phyloP scores from a whole-genome alignment of 2,329 filamentous ascomycete species.

The Dryadomyces quercivorus region DNA sequence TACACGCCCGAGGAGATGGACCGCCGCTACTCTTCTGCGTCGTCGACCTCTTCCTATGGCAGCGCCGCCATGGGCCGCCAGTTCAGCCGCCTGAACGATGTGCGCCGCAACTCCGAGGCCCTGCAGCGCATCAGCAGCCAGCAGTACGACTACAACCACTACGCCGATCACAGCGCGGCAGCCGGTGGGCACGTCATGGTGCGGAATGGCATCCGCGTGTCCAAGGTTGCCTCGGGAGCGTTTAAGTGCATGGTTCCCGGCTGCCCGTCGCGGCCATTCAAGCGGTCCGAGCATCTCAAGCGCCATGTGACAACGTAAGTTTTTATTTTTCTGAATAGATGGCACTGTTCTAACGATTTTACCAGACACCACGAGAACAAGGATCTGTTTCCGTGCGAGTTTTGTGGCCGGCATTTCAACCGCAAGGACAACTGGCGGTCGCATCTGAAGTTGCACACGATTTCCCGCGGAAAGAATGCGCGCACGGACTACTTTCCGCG shows the following conservation, averaged over 20 bases:
- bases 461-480: slow-evolving; percentile 17
- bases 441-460: slow-evolving; percentile 26
- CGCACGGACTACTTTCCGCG: slow-evolving; percentile 19
- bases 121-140: slow-evolving; percentile 3
- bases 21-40: slow-evolving; percentile 1
- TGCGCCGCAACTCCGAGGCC: slow-evolving; percentile 3
- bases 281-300: slow-evolving; percentile 43
- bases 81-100: not conserved
- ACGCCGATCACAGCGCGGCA: not conserved
- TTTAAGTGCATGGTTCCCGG: slow-evolving; percentile 30
- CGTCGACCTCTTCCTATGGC: not conserved
- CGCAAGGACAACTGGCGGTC: slow-evolving; percentile 25
- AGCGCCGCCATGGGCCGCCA: not conserved
- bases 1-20: not conserved
- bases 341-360: not conserved
- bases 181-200: slow-evolving; percentile 6
- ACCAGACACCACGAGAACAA: slow-evolving; percentile 16
- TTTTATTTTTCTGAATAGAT: not conserved
- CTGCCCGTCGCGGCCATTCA: slow-evolving; percentile 34
- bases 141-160: not conserved
- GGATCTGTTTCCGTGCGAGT: slow-evolving; percentile 24
- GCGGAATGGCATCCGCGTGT: slow-evolving; percentile 13
- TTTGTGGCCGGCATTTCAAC: slow-evolving; percentile 25
- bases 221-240: slow-evolving; percentile 16
- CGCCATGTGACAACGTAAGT: slow-evolving; percentile 39